Base-by-base conservation (phyloP, 2,329 filamentous ascomycete genomes). In the Simplicillium sp. region DNA sequence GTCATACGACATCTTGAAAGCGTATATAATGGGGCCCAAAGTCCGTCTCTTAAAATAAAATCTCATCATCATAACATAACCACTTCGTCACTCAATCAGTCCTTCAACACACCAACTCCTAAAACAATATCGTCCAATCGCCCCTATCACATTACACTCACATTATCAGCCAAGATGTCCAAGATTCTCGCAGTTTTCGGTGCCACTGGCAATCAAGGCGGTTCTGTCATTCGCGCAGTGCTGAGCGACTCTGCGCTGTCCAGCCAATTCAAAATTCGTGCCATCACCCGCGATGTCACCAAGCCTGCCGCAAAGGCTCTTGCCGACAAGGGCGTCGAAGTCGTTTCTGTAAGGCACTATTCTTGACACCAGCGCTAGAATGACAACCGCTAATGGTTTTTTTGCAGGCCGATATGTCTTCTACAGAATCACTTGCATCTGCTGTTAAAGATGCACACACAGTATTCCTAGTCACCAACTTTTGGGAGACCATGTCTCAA, bases 131-230 rank as follows among this genome's bases (percentile, higher is more conserved):
- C n/a, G n/a, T n/a, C n/a, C n/a, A n/a, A n/a, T n/a, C n/a, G n/a
- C n/a, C n/a, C n/a, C n/a, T n/a, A n/a, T n/a, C n/a, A n/a, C n/a
- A n/a, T n/a, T n/a, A n/a, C 20, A 25, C 20, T 25, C 20, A n/a
- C n/a, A n/a, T n/a, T n/a, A n/a, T n/a, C 20, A 39, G 11, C 38
- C 20, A 40, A 33, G 17, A 58, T 61, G 58, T 64, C 65, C 48
- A 62, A 62, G 44, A 53, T 64, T 36, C 46, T 65, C 16, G 59
- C 61, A 11, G 64, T 69, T n/a, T 70, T 71, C 38, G 68, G 68
- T 18, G 66, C 66, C 39, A 71, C 69, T 3, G 69, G 68, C 42
- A 61, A 63, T 45, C 70, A 75, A 51, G 71, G 70, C 34, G 64
- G 64, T 29, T 69, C 67, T 25, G 66, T 73, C 25, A 58, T 71